phyloP scores from a whole-genome alignment of 1,284 basidiomycete species.

The Malassezia globosa region DNA sequence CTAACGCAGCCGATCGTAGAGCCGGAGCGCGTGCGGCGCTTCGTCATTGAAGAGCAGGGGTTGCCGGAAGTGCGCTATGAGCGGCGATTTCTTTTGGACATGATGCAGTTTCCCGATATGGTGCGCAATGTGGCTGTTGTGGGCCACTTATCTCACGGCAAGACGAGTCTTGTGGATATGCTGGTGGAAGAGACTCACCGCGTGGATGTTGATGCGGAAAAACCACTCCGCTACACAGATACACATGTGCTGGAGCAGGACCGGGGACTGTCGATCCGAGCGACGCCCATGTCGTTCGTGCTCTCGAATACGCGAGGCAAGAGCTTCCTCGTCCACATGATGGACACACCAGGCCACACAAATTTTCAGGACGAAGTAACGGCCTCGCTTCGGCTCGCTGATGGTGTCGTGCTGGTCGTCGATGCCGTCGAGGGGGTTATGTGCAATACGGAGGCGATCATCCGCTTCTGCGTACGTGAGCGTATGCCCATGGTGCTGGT shows the following conservation, averaged over 20 bases:
- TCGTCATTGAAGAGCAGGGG: constrained; percentile 55
- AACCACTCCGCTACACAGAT: constrained; percentile 73
- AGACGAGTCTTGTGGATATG: constrained; percentile 93
- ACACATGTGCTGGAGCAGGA: constrained; percentile 78
- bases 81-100: constrained; percentile 73
- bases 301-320: constrained; percentile 78
- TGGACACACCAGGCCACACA: constrained; percentile 95
- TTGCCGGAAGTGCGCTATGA: constrained; percentile 37
- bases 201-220: constrained; percentile 52
- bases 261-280: constrained; percentile 88
- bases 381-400: constrained; percentile 70
- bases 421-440: constrained; percentile 45
- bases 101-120: constrained; percentile 86
- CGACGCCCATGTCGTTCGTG: constrained; percentile 86
- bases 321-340: constrained; percentile 80
- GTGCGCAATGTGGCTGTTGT: constrained; percentile 54
- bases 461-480: constrained; percentile 40
- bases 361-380: constrained; percentile 94
- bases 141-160: constrained; percentile 94
- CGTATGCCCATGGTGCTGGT: constrained; percentile 81
- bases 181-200: constrained; percentile 93
- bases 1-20: constrained; percentile 89
- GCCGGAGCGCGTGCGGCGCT: constrained; percentile 83
- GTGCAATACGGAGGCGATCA: constrained; percentile 34
- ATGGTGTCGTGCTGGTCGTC: constrained; percentile 76